Evolutionary conservation across 768 basidiomycete species (phyloP).

Genomic region (Amanita polypyramis): DNA sequence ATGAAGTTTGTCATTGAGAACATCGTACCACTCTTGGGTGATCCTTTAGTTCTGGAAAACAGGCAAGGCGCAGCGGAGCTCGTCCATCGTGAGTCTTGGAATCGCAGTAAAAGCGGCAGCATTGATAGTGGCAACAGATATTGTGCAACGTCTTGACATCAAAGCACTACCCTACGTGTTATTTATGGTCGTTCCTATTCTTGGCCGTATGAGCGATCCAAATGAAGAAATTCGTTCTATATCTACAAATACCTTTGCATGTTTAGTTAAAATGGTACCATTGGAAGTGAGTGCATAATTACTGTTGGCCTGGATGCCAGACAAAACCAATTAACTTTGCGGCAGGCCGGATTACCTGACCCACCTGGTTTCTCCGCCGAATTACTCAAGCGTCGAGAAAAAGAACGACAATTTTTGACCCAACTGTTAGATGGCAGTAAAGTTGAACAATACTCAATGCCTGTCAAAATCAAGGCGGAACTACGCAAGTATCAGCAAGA

Average conservation of each 20-base stretch:
- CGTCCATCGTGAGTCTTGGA: constrained; percentile 66
- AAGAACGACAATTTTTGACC: constrained; percentile 83
- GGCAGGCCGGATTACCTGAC: constrained; percentile 90
- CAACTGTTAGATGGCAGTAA: constrained; percentile 94
- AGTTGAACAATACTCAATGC: constrained; percentile 82
- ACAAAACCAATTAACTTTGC: background rate
- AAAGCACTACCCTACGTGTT: constrained; percentile 95
- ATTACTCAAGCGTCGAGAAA: constrained; percentile 73
- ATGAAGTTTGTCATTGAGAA: constrained; percentile 88
- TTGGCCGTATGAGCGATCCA: constrained; percentile 94
- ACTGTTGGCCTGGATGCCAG: background rate
- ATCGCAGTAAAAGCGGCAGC: constrained; percentile 7
- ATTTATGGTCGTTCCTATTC: constrained; percentile 91
- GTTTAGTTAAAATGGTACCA: constrained; percentile 96
- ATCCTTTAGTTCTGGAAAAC: constrained; percentile 61
- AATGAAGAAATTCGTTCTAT: constrained; percentile 88
- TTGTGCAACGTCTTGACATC: constrained; percentile 85
- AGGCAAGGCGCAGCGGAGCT: constrained; percentile 87
- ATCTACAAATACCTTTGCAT: constrained; percentile 96
- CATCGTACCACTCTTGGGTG: constrained; percentile 73
- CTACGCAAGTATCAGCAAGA: constrained; percentile 97
- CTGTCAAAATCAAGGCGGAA: constrained; percentile 85
- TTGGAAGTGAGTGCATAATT: constrained; percentile 61
- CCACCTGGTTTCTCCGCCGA: constrained; percentile 88
- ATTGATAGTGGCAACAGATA: constrained; percentile 40